A percentile compares a stretch with the other conserved stretches of the same genome.
phyloP scores from a whole-genome alignment of 495 filamentous ascomycete genomes.

The Penicilliopsis zonata region DNA sequence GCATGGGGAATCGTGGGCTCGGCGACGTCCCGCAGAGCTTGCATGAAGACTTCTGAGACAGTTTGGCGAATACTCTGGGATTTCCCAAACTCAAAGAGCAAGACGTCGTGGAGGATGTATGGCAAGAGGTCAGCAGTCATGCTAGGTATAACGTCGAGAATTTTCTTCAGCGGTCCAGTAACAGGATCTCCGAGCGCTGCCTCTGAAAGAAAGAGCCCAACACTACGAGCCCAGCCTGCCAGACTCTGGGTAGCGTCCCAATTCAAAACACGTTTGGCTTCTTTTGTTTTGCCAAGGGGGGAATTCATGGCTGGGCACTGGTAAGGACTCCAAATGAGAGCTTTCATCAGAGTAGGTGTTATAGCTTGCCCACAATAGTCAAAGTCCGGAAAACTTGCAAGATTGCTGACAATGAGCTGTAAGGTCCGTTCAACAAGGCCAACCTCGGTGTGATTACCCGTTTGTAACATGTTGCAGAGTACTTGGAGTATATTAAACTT shows the following conservation, averaged over 20 bases:
- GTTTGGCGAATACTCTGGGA: constrained; percentile 15
- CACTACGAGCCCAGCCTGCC: constrained; percentile 49
- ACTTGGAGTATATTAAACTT: constrained; percentile 45
- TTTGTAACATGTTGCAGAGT: constrained; percentile 56
- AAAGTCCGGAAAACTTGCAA: constrained; percentile 31
- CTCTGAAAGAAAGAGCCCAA: constrained; percentile 49
- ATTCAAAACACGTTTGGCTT: constrained; percentile 3
- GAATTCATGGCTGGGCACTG: constrained; percentile 17
- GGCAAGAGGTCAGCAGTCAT: constrained; percentile 64
- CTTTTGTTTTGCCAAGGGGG: constrained; percentile 7
- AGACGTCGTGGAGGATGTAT: constrained; percentile 67
- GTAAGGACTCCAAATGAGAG: constrained; percentile 34
- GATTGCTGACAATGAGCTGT: constrained; percentile 52
- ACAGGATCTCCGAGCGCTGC: constrained; percentile 51
- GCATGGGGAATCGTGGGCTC: constrained; percentile 33
- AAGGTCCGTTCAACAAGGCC: constrained; percentile 71
- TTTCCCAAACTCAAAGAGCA: constrained; percentile 39
- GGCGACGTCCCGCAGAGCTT: constrained; percentile 14
- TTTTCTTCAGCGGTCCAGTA: constrained; percentile 47
- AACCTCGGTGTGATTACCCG: constrained; percentile 46
- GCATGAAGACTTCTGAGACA: constrained; percentile 34
- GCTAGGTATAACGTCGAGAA: constrained; percentile 48
- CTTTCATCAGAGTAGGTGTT: constrained; percentile 24
- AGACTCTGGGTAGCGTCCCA: constrained; percentile 11
- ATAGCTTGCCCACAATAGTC: constrained; percentile 34